Conservation (phyloP, 345 rosid genomes). For the Salix brachista region DNA sequence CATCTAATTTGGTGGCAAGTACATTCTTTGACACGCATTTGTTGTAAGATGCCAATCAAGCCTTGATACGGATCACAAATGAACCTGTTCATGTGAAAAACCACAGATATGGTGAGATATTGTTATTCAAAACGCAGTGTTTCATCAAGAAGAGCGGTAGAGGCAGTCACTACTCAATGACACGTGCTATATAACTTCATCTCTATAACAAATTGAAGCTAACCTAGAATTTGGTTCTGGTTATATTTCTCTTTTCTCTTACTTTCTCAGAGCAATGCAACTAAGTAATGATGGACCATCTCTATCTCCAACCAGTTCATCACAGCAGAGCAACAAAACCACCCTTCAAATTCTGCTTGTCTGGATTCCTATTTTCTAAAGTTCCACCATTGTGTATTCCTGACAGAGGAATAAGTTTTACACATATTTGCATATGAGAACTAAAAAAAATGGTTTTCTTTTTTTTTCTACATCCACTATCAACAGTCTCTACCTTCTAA, state of each 20-base stretch:
- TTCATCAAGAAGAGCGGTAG: neutral
- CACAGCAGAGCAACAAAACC: too few relatives aligned
- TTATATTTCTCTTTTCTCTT: neutral
- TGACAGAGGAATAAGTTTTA: too few relatives aligned
- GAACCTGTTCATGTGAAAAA: constrained; percentile 48
- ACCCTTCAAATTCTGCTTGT: too few relatives aligned
- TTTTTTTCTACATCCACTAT: too few relatives aligned
- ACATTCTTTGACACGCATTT: neutral
- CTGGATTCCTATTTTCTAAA: too few relatives aligned
- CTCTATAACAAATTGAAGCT: neutral
- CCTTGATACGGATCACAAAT: constrained; percentile 80
- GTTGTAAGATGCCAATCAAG: constrained; percentile 31
- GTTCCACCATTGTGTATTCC: too few relatives aligned
- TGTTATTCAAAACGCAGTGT: neutral
- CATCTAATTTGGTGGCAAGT: neutral
- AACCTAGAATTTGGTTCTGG: neutral
- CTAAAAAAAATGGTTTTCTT: too few relatives aligned
- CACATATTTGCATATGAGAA: too few relatives aligned
- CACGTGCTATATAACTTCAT: neutral
- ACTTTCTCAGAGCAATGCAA: too few relatives aligned
- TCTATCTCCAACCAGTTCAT: too few relatives aligned
- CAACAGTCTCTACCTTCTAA: too few relatives aligned
- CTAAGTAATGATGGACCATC: too few relatives aligned
- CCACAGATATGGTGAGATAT: neutral
- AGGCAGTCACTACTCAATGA: neutral